These are phyloP conservation scores for Acer negundo DNA, from an alignment of 345 rosid genomes.

Conservation along the genomic window DNA sequence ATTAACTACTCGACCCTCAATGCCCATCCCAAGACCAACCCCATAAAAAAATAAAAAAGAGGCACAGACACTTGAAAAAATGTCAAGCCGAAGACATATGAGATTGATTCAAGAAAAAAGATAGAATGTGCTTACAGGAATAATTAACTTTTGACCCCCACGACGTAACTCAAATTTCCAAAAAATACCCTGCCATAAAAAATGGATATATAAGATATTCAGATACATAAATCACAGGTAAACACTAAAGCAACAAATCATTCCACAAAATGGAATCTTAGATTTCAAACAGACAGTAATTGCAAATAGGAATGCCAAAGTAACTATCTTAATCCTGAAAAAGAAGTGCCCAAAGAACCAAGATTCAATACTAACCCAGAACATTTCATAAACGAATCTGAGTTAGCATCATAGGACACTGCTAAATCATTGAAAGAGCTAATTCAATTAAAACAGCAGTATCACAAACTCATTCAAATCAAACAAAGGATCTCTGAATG, in stretches of 20 bases:
- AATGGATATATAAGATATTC: conserved; percentile 6
- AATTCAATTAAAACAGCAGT: not conserved
- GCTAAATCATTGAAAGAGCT: not conserved
- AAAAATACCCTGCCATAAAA: conserved; percentile 66
- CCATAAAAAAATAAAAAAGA: not conserved
- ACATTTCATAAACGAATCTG: not conserved
- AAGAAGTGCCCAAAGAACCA: not conserved
- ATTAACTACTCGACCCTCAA: not conserved
- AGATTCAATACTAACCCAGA: not conserved
- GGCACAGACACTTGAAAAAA: not conserved
- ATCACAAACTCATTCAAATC: not conserved
- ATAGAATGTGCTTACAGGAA: conserved; percentile 68
- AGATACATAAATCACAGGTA: not conserved
- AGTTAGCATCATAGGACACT: not conserved
- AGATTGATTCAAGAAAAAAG: conserved; percentile 18
- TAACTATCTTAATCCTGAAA: not conserved
- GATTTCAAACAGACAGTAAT: not conserved
- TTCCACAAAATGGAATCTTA: not conserved
- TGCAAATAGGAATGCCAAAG: not conserved
- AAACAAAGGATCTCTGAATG: not conserved
- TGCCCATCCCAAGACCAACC: not conserved
- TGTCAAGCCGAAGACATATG: not conserved
- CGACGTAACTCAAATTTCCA: conserved; percentile 92
- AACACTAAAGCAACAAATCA: conserved; percentile 9
- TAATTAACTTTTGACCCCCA: conserved; percentile 81